Evolutionary conservation across 2,329 filamentous ascomycete genomes (phyloP), one percentile per base, ranked within the genome.

Genomic region (Ramularia endophylla): DNA sequence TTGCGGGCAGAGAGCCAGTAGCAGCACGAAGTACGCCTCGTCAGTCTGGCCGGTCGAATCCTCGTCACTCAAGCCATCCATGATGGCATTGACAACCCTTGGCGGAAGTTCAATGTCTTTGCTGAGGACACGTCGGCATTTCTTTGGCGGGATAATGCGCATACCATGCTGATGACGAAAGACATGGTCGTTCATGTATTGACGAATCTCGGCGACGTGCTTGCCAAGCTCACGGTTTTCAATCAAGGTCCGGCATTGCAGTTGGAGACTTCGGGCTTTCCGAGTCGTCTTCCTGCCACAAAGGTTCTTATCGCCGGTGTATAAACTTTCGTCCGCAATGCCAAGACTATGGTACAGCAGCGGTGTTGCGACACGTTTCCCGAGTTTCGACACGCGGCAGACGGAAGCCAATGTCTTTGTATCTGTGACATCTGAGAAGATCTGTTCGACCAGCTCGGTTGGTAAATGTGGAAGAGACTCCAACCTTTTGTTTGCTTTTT

Each of bases 361-460:
- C 12, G 36, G 36, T 18, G 17, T 39, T n/a, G 9, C 27, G 7
- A 31, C 13, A 7, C 20, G 25, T 16, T 31, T 16, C 12, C 29
- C 15, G 4, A 20, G 27, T 17, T 20, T 39, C 15, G 19, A 30
- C 3, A 31, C 18, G 27, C 25, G 27, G n/a, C 27, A 39, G 15
- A 29, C 5, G 12, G 27, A n/a, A 2, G 36, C 27, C 9, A 18
- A 31, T n/a, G 36, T 39, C 3, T 31, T 9, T 12, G 22, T 13
- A 20, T 39, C 36, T 12, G 29, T 3, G 11, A 12, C 7, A 18
- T 31, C 12, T 12, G 36, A 17, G 15, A 39, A n/a, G 11, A 32
- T 39, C 13, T 27, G 27, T 27, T 39, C 36, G 15, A 39, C 16
- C 3, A 39, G 36, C 17, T 39, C 36, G n/a, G 31, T 29, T 15